Evolutionary conservation across 139 green algal species (phyloP), one percentile per base, ranked within the genome.

Genomic region (Limnomonas spitsbergensis): DNA sequence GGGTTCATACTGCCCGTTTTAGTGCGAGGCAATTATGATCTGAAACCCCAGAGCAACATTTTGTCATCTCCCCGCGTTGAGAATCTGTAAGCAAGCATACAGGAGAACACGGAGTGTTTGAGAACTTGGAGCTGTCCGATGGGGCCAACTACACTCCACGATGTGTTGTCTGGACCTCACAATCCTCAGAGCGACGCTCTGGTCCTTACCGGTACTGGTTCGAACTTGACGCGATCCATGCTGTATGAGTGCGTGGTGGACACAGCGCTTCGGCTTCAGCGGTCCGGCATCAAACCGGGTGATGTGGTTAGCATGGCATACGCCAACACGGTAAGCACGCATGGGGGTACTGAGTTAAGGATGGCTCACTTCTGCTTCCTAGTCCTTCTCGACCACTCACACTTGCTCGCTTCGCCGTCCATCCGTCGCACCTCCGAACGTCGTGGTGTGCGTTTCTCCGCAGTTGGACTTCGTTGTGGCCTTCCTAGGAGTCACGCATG

Each of bases 391-490:
- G n/a, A n/a, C n/a, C n/a, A n/a, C n/a, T n/a, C n/a, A n/a, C n/a
- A n/a, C n/a, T n/a, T n/a, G n/a, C n/a, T n/a, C n/a, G n/a, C n/a
- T n/a, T n/a, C n/a, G n/a, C n/a, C n/a, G n/a, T n/a, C n/a, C n/a
- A n/a, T n/a, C n/a, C n/a, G n/a, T n/a, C n/a, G n/a, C n/a, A n/a
- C n/a, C n/a, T n/a, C n/a, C n/a, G n/a, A n/a, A n/a, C n/a, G n/a
- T 20, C 14, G 47, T 20, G 20, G 47, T 61, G 14, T 61, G 20
- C 47, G 14, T 61, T 61, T 20, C 47, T 61, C 14, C 14, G 47
- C 47, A 61, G 89, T 72, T 92, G 4, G 91, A 93, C 27, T 95
- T 90, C 67, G 80, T 93, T 4, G 83, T 93, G 0, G 84, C 87
- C 0, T 95, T 94, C 78, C 56, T 95, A 31, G 91, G 78, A 27